Conservation (phyloP, 2,329 filamentous ascomycete genomes). For the Paecilomyces formosus region DNA sequence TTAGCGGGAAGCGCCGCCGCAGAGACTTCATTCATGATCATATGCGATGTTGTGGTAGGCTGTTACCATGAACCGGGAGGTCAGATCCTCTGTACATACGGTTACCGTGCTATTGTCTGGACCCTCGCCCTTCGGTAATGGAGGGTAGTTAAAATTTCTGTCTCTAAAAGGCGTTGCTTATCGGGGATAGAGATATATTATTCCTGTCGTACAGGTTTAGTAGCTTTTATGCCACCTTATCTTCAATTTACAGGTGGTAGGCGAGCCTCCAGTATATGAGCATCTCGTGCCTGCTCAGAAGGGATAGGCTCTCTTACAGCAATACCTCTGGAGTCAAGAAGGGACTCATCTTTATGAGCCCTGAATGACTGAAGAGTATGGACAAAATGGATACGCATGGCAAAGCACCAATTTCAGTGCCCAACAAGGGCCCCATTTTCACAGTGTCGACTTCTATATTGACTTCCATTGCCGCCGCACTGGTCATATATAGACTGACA, state of each 20-base stretch:
- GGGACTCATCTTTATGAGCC: background rate
- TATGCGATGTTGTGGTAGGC: background rate
- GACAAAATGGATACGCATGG: background rate
- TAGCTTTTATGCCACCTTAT: no score
- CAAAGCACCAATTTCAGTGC: background rate
- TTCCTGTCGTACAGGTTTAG: no score
- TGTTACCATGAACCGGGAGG: background rate
- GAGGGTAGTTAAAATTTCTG: background rate
- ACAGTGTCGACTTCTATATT: slow-evolving; percentile 5
- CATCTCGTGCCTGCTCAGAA: no score
- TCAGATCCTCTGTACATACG: background rate
- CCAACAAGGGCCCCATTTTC: slow-evolving; percentile 8
- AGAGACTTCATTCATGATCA: background rate
- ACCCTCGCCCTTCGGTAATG: background rate
- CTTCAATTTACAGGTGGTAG: no score
- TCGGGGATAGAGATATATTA: no score
- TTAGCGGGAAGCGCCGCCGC: background rate
- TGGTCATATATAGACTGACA: slow-evolving; percentile 6
- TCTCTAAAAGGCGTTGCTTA: no score
- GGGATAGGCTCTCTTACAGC: background rate
- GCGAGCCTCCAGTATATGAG: no score
- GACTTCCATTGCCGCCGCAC: slow-evolving; percentile 3
- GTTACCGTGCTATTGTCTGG: background rate
- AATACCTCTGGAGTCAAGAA: background rate
- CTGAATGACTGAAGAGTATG: background rate